A percentile compares a stretch with the other conserved stretches of the same genome.
phyloP scores from a whole-genome alignment of 495 filamentous ascomycete species.

The Cairneyella variabilis region DNA sequence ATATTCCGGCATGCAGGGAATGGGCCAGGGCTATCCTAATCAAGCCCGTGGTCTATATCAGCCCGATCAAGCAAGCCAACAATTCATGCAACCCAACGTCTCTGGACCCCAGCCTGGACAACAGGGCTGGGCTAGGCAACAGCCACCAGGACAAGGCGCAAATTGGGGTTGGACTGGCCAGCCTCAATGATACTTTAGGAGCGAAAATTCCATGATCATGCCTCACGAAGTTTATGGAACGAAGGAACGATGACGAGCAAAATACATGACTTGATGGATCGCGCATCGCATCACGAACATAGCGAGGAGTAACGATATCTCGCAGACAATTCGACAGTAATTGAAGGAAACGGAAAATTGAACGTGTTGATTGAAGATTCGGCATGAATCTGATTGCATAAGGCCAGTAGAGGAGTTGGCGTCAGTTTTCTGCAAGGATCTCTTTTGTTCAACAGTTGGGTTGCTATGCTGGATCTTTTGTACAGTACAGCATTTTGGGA shows the following conservation, averaged over 20 bases:
- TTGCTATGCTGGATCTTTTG: slow-evolving; percentile 16
- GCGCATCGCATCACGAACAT: slow-evolving; percentile 10
- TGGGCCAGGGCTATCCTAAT: slow-evolving; percentile 48
- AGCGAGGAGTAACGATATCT: background rate
- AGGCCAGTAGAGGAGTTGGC: slow-evolving; percentile 27
- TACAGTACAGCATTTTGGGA: slow-evolving; percentile 17
- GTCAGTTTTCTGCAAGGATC: slow-evolving; percentile 16
- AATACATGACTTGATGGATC: slow-evolving; percentile 16
- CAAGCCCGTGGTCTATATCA: slow-evolving; percentile 53
- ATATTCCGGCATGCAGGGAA: slow-evolving; percentile 56
- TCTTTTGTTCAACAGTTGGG: slow-evolving; percentile 6
- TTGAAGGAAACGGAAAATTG: slow-evolving; percentile 28
- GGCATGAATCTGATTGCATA: slow-evolving; percentile 22
- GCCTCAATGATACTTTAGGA: slow-evolving; percentile 16
- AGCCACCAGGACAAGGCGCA: slow-evolving; percentile 21
- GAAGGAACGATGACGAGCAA: slow-evolving; percentile 15
- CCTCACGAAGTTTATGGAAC: slow-evolving; percentile 24
- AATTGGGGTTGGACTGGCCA: slow-evolving; percentile 25
- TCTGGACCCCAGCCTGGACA: slow-evolving; percentile 41
- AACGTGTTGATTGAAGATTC: too few species aligned
- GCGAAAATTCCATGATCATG: slow-evolving; percentile 7
- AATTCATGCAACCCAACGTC: slow-evolving; percentile 52
- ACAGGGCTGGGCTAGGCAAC: slow-evolving; percentile 42
- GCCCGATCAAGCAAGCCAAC: slow-evolving; percentile 53
- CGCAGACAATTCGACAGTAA: slow-evolving; percentile 1